These are phyloP conservation scores for Pichia sp. DNA, from an alignment of 1,139 yeast species.

Conservation along the genomic window DNA sequence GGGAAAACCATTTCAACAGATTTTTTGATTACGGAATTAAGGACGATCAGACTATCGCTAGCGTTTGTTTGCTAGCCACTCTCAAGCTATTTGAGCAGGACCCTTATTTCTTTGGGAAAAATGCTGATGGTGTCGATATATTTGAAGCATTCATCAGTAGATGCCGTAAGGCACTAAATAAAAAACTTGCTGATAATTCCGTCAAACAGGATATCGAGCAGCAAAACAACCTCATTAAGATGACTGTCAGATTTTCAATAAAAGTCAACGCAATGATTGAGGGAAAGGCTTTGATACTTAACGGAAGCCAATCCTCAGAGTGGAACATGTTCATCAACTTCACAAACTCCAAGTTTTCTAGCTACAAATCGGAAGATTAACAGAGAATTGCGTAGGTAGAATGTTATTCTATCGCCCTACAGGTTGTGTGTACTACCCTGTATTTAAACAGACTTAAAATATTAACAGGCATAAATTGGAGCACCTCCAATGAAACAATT, in stretches of 20 bases:
- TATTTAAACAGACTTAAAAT: too few relatives aligned
- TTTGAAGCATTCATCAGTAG: constrained; percentile 27
- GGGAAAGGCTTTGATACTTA: constrained; percentile 15
- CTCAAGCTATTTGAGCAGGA: constrained; percentile 28
- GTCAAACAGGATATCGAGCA: constrained; percentile 46
- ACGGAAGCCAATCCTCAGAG: constrained; percentile 15
- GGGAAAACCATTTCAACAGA: constrained; percentile 24
- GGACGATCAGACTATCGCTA: constrained; percentile 39
- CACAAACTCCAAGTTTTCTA: constrained; percentile 4
- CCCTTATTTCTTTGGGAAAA: constrained; percentile 15
- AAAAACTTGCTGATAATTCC: constrained; percentile 38
- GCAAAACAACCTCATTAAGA: constrained; percentile 30
- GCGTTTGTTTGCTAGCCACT: constrained; percentile 34
- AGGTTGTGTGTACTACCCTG: too few relatives aligned
- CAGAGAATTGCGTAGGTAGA: too few relatives aligned
- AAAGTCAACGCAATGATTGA: constrained; percentile 17
- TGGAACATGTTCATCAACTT: constrained; percentile 19
- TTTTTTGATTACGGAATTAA: constrained; percentile 33
- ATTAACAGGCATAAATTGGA: too few relatives aligned
- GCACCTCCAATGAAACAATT: too few relatives aligned
- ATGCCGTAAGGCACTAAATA: constrained; percentile 28
- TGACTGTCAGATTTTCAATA: constrained; percentile 24
- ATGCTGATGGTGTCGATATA: constrained; percentile 9
- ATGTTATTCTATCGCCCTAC: too few relatives aligned
- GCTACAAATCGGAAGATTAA: constrained; percentile 4